Evolutionary conservation across 2,329 filamentous ascomycete genomes (phyloP), one percentile per base, ranked within the genome.

Genomic region (Trematosphaeria pertusa): DNA sequence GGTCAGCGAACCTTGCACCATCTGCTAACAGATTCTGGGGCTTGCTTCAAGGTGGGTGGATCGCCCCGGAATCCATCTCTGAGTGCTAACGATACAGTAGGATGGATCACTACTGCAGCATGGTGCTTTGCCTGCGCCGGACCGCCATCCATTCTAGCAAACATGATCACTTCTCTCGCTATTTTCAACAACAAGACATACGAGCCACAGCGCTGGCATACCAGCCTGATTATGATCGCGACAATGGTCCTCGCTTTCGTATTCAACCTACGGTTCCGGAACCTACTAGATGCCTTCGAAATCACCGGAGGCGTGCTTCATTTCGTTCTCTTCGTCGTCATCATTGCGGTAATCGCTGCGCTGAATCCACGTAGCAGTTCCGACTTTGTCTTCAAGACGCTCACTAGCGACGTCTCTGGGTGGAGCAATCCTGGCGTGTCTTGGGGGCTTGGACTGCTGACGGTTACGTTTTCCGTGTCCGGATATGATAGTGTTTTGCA

Each of bases 401-500:
- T 81, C 46, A 64, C 62, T 9, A 76, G 77, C 43, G 52, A 65
- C 17, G 74, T 50, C 6, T 57, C 74, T 2, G 72, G 67, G 2
- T 81, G 75, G 72, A 62, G 67, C 3, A 75, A 64, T 15, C 58
- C 70, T 21, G 75, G 74, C 3, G 63, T 80, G 5, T 75, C 75
- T 2, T 67, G 64, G 43, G 61, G 75, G 22, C 60, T 77, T 5
- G 75, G 75, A 2, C 42, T 75, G 15, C 56, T 58, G 1, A 65
- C 59, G 7, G 59, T 65, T 15, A 66, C 64, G 1, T 70, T 70
- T 17, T 62, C 66, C 5, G 56, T 75, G 1, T 37, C 48, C 73
- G 77, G 77, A 9, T 77, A 77, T 38, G 78, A 81, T 35, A 72
- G 75, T 8, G 73, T 74, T 10, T 67, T 81, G 0, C 78, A 80